Percentiles rank a stretch among this genome's conserved stretches.
These are phyloP conservation scores for Phytophthora gonapodyides DNA, from an alignment of 352 stramenopile genomes.

Conservation along the genomic window DNA sequence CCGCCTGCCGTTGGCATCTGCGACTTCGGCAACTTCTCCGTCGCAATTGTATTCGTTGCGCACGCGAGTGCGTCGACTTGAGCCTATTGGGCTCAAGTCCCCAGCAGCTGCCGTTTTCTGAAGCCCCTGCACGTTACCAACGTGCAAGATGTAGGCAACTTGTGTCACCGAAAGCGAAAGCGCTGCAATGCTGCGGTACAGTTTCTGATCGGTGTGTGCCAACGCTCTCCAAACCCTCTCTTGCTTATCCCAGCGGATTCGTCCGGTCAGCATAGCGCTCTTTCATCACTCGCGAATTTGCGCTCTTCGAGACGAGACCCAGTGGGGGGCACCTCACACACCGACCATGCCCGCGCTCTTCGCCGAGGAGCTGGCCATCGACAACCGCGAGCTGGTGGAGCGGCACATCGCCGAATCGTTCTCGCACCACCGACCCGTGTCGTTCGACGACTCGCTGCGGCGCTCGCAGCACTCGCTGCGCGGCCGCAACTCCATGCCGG, in stretches of 20 bases:
- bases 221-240: conserved; percentile 30
- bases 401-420: conserved; percentile 24
- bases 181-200: conserved; percentile 14
- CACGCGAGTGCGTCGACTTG: not conserved
- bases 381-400: conserved; percentile 23
- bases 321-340: not conserved
- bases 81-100: not conserved
- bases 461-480: conserved; percentile 12
- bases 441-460: conserved; percentile 26
- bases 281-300: conserved; percentile 25
- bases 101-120: conserved; percentile 13
- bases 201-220: conserved; percentile 27
- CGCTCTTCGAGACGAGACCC: not conserved
- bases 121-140: conserved; percentile 19
- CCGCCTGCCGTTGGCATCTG: not conserved
- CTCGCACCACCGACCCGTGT: conserved; percentile 3
- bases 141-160: conserved; percentile 24
- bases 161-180: conserved; percentile 29
- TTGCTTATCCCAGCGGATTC: conserved; percentile 23
- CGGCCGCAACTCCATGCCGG: conserved; percentile 19
- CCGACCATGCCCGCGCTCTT: conserved; percentile 15
- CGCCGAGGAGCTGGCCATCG: conserved; percentile 16
- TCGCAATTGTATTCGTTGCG: not conserved
- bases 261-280: conserved; percentile 10
- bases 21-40: not conserved